Conservation (phyloP, 305 asterid genomes). For the Coffea humblotiana region DNA sequence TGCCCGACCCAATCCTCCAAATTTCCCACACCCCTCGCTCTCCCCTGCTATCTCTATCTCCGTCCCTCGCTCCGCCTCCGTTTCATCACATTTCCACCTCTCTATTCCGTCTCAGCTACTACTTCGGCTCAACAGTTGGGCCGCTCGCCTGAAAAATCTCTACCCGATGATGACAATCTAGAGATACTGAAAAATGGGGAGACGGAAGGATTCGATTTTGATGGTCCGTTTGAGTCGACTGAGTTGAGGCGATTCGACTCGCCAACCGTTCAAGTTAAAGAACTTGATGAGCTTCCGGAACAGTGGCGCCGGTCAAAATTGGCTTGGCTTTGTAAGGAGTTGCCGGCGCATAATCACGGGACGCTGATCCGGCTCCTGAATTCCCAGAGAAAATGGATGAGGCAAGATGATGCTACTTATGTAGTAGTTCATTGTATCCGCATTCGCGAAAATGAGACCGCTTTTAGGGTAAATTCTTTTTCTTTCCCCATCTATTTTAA, state of each 20-base stretch:
- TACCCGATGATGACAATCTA: slow-evolving; percentile 15
- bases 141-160: slow-evolving; percentile 27
- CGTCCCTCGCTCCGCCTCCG: slow-evolving; percentile 28
- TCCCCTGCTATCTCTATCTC: slow-evolving; percentile 18
- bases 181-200: slow-evolving; percentile 29
- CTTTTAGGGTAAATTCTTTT: slow-evolving; percentile 61
- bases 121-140: slow-evolving; percentile 25
- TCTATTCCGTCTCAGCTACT: slow-evolving; percentile 27
- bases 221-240: slow-evolving; percentile 48
- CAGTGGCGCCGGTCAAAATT: slow-evolving; percentile 89
- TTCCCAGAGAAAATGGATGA: slow-evolving; percentile 89
- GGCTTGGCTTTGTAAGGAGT: slow-evolving; percentile 98
- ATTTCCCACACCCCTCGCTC: slow-evolving; percentile 20
- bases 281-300: slow-evolving; percentile 88
- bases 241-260: slow-evolving; percentile 64
- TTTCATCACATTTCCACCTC: slow-evolving; percentile 16
- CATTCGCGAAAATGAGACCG: slow-evolving; percentile 84
- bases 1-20: slow-evolving; percentile 1
- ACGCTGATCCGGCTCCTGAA: slow-evolving; percentile 69
- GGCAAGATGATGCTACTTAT: slow-evolving; percentile 77
- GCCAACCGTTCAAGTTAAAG: slow-evolving; percentile 59
- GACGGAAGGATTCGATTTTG: slow-evolving; percentile 40
- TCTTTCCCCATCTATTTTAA: neutral
- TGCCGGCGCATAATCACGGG: slow-evolving; percentile 67
- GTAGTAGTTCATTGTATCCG: slow-evolving; percentile 72